A percentile compares a stretch with the other conserved stretches of the same genome.
These are phyloP conservation scores for Termitomyces bulborhizus DNA, from an alignment of 768 basidiomycete genomes.

Conservation along the genomic window DNA sequence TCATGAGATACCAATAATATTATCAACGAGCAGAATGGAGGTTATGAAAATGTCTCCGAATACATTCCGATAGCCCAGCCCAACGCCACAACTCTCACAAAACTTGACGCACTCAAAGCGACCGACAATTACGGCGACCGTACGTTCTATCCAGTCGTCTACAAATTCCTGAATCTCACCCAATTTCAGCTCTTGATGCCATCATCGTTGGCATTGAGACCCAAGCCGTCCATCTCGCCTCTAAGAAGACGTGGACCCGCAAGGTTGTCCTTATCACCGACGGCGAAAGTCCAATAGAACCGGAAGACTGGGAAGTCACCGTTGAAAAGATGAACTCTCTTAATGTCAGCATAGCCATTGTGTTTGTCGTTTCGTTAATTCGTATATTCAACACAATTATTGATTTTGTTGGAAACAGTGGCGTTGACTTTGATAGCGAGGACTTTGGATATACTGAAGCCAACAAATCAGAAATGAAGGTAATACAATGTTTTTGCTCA, in stretches of 20 bases:
- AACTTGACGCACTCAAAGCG: constrained; percentile 53
- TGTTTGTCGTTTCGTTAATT: constrained; percentile 42
- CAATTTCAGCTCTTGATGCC: constrained; percentile 67
- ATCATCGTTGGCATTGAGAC: constrained; percentile 84
- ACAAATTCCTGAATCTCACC: not conserved
- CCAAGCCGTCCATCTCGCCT: constrained; percentile 57
- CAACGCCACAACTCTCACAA: constrained; percentile 57
- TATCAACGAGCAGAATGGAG: constrained; percentile 52
- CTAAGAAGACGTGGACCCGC: constrained; percentile 79
- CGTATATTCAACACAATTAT: not conserved
- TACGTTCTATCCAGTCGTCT: constrained; percentile 27
- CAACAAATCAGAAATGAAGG: constrained; percentile 71
- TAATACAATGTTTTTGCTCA: constrained; percentile 20
- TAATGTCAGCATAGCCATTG: constrained; percentile 54
- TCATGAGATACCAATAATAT: constrained; percentile 58
- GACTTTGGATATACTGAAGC: constrained; percentile 57
- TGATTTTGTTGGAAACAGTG: constrained; percentile 39
- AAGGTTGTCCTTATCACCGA: constrained; percentile 85
- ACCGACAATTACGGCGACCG: constrained; percentile 60
- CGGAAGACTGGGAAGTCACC: constrained; percentile 71
- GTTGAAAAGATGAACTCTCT: constrained; percentile 57
- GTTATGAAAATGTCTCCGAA: constrained; percentile 70
- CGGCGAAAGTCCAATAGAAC: constrained; percentile 67
- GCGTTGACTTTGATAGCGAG: constrained; percentile 82
- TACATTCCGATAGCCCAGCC: constrained; percentile 66